Evolutionary conservation across 495 filamentous ascomycete species (phyloP).

Genomic region (Daldinia vernicosa): DNA sequence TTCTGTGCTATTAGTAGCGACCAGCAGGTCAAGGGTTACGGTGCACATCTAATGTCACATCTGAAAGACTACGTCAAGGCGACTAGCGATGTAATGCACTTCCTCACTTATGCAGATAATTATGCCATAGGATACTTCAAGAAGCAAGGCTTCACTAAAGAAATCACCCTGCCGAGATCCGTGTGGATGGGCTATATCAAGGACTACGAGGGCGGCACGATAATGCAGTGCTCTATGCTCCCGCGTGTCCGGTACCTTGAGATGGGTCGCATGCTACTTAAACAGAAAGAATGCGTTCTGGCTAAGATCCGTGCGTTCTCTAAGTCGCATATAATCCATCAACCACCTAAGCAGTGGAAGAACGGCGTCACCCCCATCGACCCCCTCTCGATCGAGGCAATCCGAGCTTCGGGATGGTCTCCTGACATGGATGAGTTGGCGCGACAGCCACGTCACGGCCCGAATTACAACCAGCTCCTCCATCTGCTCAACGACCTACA

Average conservation of each 20-base stretch:
- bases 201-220: slow-evolving; percentile 98
- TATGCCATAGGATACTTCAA: slow-evolving; percentile 99
- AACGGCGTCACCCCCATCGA: slow-evolving; percentile 76
- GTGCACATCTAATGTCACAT: slow-evolving; percentile 97
- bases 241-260: slow-evolving; percentile 95
- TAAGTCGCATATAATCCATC: slow-evolving; percentile 87
- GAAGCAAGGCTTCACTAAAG: slow-evolving; percentile 98
- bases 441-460: slow-evolving; percentile 94
- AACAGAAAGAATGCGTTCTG: slow-evolving; percentile 93
- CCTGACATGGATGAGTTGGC: slow-evolving; percentile 97
- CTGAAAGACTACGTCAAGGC: slow-evolving; percentile 99
- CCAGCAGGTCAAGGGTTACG: slow-evolving; percentile 98
- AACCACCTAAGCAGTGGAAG: slow-evolving; percentile 85
- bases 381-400: slow-evolving; percentile 80
- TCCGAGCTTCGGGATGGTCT: slow-evolving; percentile 91
- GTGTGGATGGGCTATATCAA: slow-evolving; percentile 99
- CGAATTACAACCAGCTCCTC: slow-evolving; percentile 92
- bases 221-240: slow-evolving; percentile 99
- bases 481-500: slow-evolving; percentile 95
- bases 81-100: slow-evolving; percentile 96
- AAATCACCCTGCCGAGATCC: slow-evolving; percentile 88
- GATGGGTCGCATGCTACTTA: slow-evolving; percentile 90
- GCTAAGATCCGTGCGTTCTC: slow-evolving; percentile 94
- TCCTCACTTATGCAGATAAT: slow-evolving; percentile 98
- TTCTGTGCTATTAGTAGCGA: slow-evolving; percentile 98